Conservation (phyloP, 2,329 filamentous ascomycete species). For the Lachnellula hyalina region DNA sequence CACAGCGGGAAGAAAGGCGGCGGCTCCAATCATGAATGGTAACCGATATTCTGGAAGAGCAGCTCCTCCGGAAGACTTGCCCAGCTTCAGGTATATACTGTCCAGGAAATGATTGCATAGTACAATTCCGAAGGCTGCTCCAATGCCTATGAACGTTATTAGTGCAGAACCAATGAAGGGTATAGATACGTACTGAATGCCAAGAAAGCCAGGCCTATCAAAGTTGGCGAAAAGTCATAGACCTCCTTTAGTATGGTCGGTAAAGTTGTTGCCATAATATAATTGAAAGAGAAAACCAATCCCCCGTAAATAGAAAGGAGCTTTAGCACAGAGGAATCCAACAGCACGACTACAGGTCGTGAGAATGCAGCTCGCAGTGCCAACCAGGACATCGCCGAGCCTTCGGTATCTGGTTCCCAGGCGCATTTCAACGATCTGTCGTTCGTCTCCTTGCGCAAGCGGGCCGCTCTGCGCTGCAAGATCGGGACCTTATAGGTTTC, state of each 20-base stretch:
- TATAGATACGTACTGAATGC: constrained; percentile 40
- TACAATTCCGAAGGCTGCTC: constrained; percentile 39
- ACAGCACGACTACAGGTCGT: constrained; percentile 37
- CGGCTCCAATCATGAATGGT: constrained; percentile 50
- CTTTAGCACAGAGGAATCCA: constrained; percentile 47
- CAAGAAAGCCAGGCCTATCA: constrained; percentile 49
- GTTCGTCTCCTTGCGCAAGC: constrained; percentile 44
- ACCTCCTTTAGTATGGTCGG: constrained; percentile 36
- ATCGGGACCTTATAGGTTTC: constrained; percentile 60
- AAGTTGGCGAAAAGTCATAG: constrained; percentile 41
- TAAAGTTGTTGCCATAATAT: constrained; percentile 41
- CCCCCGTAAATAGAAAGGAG: constrained; percentile 38
- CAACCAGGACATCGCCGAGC: constrained; percentile 38
- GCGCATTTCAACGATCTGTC: constrained; percentile 34
- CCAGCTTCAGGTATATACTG: constrained; percentile 19
- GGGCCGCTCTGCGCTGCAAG: constrained; percentile 37
- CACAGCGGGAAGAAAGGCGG: constrained; percentile 48
- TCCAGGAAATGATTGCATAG: constrained; percentile 29
- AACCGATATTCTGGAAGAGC: constrained; percentile 55
- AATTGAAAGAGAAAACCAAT: constrained; percentile 40
- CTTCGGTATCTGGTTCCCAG: constrained; percentile 46
- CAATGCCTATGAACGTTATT: constrained; percentile 20
- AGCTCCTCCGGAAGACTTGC: constrained; percentile 11
- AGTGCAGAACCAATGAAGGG: neutral
- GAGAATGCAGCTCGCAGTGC: constrained; percentile 32